Conservation (phyloP, 2,329 filamentous ascomycete species). For the Phaeosphaeriaceae sp. region DNA sequence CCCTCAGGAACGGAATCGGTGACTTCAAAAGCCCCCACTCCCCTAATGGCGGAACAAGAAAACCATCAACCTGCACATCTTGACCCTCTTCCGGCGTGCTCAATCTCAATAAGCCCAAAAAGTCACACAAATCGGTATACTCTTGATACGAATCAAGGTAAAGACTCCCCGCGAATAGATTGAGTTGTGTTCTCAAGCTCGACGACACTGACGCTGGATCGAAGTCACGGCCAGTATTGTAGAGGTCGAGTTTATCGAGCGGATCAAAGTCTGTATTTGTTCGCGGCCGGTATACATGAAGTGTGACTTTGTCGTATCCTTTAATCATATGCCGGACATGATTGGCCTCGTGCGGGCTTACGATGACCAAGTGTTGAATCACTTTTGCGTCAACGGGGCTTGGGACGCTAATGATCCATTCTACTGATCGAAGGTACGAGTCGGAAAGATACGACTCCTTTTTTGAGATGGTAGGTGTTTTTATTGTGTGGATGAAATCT, state of each 20-base stretch:
- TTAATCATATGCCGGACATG: constrained; percentile 54
- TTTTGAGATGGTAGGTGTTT: too few species aligned
- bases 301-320: constrained; percentile 38
- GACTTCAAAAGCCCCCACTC: constrained; percentile 46
- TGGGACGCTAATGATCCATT: constrained; percentile 57
- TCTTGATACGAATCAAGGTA: constrained; percentile 64
- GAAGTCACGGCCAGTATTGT: constrained; percentile 36
- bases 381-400: not conserved
- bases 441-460: too few species aligned
- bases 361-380: constrained; percentile 53
- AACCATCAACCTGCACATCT: too few species aligned
- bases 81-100: constrained; percentile 23
- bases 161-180: constrained; percentile 71
- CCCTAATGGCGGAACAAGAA: constrained; percentile 38
- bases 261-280: constrained; percentile 39
- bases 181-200: constrained; percentile 57
- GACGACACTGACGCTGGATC: constrained; percentile 16
- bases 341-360: constrained; percentile 68
- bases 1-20: constrained; percentile 52
- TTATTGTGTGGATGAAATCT: too few species aligned
- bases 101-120: constrained; percentile 57
- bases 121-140: constrained; percentile 60
- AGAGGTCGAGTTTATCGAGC: constrained; percentile 58
- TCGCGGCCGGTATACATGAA: constrained; percentile 65
- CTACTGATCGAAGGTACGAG: constrained; percentile 59